phyloP scores from a whole-genome alignment of 192 early-diverging fungal species.

The Jimgerdemannia lactiflua region DNA sequence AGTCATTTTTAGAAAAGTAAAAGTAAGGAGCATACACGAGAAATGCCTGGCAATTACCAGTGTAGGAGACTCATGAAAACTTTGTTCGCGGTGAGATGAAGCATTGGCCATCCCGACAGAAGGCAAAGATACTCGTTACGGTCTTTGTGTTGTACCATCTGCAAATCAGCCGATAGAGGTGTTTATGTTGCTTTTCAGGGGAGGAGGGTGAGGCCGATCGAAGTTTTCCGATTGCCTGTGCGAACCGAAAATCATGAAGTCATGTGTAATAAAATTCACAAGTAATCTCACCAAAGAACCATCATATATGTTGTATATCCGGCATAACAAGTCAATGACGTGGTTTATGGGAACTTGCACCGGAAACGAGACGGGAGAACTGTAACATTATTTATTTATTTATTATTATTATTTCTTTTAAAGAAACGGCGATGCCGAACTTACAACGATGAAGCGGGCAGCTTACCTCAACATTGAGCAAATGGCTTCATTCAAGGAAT shows the following conservation, averaged over 20 bases:
- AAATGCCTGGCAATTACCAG: conserved; percentile 27
- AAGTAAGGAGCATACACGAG: no score
- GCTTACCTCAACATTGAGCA: conserved; percentile 34
- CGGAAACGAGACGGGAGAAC: conserved; percentile 32
- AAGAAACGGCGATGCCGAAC: background rate
- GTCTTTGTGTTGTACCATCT: conserved; percentile 43
- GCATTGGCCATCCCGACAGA: conserved; percentile 39
- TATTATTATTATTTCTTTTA: no score
- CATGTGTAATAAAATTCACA: no score
- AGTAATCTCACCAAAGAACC: conserved; percentile 30
- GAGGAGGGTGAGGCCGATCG: no score
- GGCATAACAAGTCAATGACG: conserved; percentile 43
- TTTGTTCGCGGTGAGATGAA: conserved; percentile 38
- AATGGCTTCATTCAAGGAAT: conserved; percentile 32
- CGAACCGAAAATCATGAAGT: no score
- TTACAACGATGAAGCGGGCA: conserved; percentile 18
- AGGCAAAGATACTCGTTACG: conserved; percentile 43
- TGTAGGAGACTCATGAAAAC: conserved; percentile 38
- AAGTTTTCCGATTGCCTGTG: no score
- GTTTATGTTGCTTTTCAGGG: no score
- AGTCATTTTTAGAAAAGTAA: no score
- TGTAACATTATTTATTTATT: conserved; percentile 19
- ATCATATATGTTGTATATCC: conserved; percentile 42
- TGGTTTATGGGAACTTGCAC: conserved; percentile 49
- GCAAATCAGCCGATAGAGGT: background rate